Evolutionary conservation across 2,329 filamentous ascomycete genomes (phyloP).

Genomic region (Aspergillus bombycis): DNA sequence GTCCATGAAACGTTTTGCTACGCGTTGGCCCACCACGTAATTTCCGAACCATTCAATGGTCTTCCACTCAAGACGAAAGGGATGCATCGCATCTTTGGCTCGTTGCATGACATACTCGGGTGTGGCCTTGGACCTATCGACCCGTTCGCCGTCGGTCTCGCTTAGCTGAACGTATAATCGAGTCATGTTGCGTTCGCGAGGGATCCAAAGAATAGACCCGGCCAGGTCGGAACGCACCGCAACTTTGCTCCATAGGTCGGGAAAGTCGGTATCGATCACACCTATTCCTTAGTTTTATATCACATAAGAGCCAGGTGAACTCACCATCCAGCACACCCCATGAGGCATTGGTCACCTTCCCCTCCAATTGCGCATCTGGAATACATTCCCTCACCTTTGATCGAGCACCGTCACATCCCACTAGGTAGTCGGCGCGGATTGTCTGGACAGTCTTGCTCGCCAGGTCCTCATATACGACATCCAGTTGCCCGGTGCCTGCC

Average conservation of each 20-base stretch:
- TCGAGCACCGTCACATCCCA: not conserved
- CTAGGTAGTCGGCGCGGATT: not conserved
- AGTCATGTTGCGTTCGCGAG: constrained; percentile 73
- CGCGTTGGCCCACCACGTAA: too few relatives aligned
- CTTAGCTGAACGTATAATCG: constrained; percentile 57
- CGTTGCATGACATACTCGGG: too few relatives aligned
- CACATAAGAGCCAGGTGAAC: not conserved
- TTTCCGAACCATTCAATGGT: too few relatives aligned
- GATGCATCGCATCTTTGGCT: too few relatives aligned
- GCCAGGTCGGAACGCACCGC: constrained; percentile 48
- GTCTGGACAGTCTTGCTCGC: not conserved
- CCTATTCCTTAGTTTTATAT: not conserved
- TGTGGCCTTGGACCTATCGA: too few relatives aligned
- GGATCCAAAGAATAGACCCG: constrained; percentile 74
- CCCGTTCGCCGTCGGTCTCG: constrained; percentile 19
- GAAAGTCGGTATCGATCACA: not conserved
- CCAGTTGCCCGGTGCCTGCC: not conserved
- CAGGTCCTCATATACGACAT: not conserved
- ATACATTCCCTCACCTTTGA: not conserved
- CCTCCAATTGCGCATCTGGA: not conserved
- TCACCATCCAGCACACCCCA: not conserved
- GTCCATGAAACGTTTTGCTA: too few relatives aligned
- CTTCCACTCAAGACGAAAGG: too few relatives aligned
- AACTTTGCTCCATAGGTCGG: too few relatives aligned
- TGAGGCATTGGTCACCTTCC: not conserved